A percentile compares a stretch with the other conserved stretches of the same genome.
Evolutionary conservation across 1,284 basidiomycete genomes (phyloP).

Genomic region (Microbotryomycetes sp.): DNA sequence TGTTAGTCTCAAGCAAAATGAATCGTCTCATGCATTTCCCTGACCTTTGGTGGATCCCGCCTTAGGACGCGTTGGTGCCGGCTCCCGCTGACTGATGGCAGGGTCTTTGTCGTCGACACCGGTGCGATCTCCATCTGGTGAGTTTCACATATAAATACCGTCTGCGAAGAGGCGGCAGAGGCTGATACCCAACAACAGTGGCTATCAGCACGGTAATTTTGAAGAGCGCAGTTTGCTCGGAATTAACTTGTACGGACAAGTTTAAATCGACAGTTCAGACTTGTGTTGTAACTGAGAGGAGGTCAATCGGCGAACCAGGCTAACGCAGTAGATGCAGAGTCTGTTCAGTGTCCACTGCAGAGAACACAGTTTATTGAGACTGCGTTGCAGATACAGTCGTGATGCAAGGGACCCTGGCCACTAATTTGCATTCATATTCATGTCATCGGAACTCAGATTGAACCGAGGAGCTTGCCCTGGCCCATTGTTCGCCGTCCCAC

Average conservation of each 20-base stretch:
- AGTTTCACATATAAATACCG: background rate
- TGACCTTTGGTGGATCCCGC: background rate
- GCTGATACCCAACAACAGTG: conserved; percentile 46
- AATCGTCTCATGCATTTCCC: background rate
- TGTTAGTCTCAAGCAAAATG: conserved; percentile 39
- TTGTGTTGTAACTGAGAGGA: too few relatives aligned
- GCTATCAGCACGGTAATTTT: conserved; percentile 68
- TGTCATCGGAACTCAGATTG: too few relatives aligned
- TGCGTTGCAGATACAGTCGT: too few relatives aligned
- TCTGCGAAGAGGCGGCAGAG: background rate
- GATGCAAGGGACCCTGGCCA: too few relatives aligned
- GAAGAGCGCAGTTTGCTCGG: conserved; percentile 66
- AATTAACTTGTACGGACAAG: conserved; percentile 53
- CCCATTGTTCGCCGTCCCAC: too few relatives aligned
- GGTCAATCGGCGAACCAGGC: too few relatives aligned
- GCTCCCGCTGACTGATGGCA: conserved; percentile 59
- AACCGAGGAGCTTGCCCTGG: too few relatives aligned
- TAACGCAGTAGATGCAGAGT: too few relatives aligned
- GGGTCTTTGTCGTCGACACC: conserved; percentile 64
- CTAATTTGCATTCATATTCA: too few relatives aligned
- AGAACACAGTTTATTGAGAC: too few relatives aligned
- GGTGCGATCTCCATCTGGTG: conserved; percentile 46
- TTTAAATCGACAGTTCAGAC: too few relatives aligned
- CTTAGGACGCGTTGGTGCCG: conserved; percentile 62
- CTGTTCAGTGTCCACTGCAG: too few relatives aligned